phyloP scores from a whole-genome alignment of 352 stramenopile genomes.

The Phytophthora kernoviae region DNA sequence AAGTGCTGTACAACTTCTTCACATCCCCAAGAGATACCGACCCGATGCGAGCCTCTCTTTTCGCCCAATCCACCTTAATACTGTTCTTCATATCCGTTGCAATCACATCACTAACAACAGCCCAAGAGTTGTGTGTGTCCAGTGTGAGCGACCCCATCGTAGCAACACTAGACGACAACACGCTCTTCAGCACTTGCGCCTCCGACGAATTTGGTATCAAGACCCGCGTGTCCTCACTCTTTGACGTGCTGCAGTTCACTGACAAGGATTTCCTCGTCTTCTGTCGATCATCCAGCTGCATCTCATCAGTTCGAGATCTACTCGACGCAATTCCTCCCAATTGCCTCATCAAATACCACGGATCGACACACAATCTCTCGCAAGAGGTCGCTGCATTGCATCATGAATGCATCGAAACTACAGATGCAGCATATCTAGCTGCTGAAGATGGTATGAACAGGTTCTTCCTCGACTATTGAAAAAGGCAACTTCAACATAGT shows the following conservation, averaged over 20 bases:
- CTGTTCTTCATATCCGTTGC: background rate
- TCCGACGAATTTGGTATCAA: slow-evolving; percentile 30
- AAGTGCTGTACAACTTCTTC: too few relatives aligned
- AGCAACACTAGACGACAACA: slow-evolving; percentile 37
- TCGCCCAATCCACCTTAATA: background rate
- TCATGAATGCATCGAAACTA: slow-evolving; percentile 21
- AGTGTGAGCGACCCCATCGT: slow-evolving; percentile 35
- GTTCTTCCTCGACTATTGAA: slow-evolving; percentile 24
- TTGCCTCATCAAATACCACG: slow-evolving; percentile 31
- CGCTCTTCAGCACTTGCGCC: slow-evolving; percentile 51
- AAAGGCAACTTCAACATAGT: background rate
- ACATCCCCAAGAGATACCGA: background rate
- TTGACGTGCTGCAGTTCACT: slow-evolving; percentile 45
- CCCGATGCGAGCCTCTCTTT: slow-evolving; percentile 9
- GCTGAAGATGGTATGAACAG: slow-evolving; percentile 15
- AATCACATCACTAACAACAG: background rate
- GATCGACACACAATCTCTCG: slow-evolving; percentile 27
- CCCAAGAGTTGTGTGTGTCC: slow-evolving; percentile 28
- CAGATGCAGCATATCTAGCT: background rate
- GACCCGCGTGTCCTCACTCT: slow-evolving; percentile 44
- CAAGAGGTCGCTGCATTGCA: slow-evolving; percentile 16
- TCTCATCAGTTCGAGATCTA: slow-evolving; percentile 16
- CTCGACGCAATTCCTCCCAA: slow-evolving; percentile 21
- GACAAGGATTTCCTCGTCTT: slow-evolving; percentile 29
- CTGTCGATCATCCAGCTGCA: slow-evolving; percentile 14